These are phyloP conservation scores for Mortierella alpina DNA, from an alignment of 192 early-diverging fungal species.

Conservation along the genomic window DNA sequence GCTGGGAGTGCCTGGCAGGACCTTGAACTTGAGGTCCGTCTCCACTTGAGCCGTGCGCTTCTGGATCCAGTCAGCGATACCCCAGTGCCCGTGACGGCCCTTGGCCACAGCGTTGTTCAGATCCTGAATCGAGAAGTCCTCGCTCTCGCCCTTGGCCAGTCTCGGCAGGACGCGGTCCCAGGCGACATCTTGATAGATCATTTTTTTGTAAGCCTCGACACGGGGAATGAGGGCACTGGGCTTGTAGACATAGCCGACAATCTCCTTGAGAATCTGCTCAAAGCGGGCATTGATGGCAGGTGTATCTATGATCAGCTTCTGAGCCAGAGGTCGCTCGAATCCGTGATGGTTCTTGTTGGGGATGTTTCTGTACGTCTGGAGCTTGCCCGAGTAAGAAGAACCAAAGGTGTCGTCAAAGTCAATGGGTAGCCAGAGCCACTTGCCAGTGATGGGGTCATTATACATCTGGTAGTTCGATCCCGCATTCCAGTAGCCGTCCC, in stretches of 20 bases:
- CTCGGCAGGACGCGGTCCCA: slow-evolving; percentile 51
- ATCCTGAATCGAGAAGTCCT: slow-evolving; percentile 28
- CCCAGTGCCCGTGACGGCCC: too few relatives aligned
- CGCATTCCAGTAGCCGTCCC: slow-evolving; percentile 55
- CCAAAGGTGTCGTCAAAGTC: slow-evolving; percentile 62
- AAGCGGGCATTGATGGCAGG: slow-evolving; percentile 53
- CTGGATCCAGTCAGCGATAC: slow-evolving; percentile 27
- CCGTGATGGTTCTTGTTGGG: slow-evolving; percentile 27
- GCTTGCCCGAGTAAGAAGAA: slow-evolving; percentile 1
- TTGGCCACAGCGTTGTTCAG: slow-evolving; percentile 2
- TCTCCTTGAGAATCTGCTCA: slow-evolving; percentile 54
- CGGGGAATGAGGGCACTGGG: slow-evolving; percentile 49
- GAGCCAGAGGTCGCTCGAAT: slow-evolving; percentile 32
- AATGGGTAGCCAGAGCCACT: slow-evolving; percentile 55
- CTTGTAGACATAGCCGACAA: slow-evolving; percentile 57
- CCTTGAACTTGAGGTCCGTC: slow-evolving; percentile 25
- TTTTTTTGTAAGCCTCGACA: slow-evolving; percentile 40
- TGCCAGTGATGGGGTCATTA: slow-evolving; percentile 44
- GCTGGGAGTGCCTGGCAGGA: slow-evolving; percentile 3
- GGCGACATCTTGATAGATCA: slow-evolving; percentile 56
- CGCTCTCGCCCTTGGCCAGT: slow-evolving; percentile 17
- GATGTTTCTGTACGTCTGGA: slow-evolving; percentile 31
- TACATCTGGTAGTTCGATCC: slow-evolving; percentile 60
- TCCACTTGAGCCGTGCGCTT: slow-evolving; percentile 12
- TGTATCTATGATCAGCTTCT: slow-evolving; percentile 49